These are phyloP conservation scores for Fusarium robinianum DNA, from an alignment of 2,329 filamentous ascomycete genomes.

Conservation along the genomic window DNA sequence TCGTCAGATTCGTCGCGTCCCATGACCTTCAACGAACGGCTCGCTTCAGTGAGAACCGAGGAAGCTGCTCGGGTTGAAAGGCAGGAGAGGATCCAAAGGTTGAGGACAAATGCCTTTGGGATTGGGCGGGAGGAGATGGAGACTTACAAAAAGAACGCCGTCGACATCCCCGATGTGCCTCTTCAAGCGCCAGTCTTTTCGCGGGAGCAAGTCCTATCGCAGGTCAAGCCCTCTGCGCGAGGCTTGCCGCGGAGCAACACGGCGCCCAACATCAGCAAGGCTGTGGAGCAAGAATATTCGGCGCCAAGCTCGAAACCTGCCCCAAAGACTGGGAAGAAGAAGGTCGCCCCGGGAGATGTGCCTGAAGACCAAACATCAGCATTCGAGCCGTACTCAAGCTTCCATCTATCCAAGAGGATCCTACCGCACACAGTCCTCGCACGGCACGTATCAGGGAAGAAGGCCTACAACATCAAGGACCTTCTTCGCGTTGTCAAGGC, in stretches of 20 bases:
- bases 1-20: conserved; percentile 45
- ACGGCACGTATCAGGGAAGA: conserved; percentile 77
- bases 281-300: conserved; percentile 25
- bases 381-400: conserved; percentile 84
- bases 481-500: conserved; percentile 80
- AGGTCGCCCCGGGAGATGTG: conserved; percentile 26
- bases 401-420: conserved; percentile 81
- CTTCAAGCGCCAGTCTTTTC: conserved; percentile 58
- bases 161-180: conserved; percentile 56
- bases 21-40: conserved; percentile 79
- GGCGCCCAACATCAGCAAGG: conserved; percentile 39
- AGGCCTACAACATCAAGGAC: conserved; percentile 76
- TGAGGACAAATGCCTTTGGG: conserved; percentile 60
- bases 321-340: conserved; percentile 18
- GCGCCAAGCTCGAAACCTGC: conserved; percentile 16
- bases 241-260: conserved; percentile 52
- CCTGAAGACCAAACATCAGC: conserved; percentile 45
- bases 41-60: conserved; percentile 70
- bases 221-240: conserved; percentile 29
- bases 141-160: conserved; percentile 60
- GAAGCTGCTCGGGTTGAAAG: conserved; percentile 57
- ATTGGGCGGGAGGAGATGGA: conserved; percentile 64
- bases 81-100: conserved; percentile 56
- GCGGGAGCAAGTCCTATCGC: conserved; percentile 64
- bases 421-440: conserved; percentile 81